Conservation (phyloP, 2,329 filamentous ascomycete species). For the Cladosporium oxysporum region DNA sequence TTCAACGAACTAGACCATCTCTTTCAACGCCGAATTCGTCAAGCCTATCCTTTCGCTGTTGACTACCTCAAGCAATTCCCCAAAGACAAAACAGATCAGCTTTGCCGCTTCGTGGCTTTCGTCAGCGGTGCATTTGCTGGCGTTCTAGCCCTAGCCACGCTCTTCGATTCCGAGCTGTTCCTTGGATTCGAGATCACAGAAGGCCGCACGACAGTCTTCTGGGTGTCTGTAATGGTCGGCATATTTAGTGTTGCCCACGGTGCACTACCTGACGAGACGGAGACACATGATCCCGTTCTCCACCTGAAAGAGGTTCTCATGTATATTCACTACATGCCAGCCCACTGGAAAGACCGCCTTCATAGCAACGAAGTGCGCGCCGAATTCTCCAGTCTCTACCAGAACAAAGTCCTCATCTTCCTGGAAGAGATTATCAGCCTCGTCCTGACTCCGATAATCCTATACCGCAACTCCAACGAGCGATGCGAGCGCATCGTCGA, state of each 20-base stretch:
- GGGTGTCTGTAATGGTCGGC: slow-evolving; percentile 77
- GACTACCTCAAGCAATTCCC: slow-evolving; percentile 95
- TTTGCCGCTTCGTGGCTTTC: slow-evolving; percentile 83
- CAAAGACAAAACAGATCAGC: slow-evolving; percentile 86
- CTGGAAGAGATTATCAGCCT: slow-evolving; percentile 90
- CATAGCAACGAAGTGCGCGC: slow-evolving; percentile 90
- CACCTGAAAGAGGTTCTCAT: slow-evolving; percentile 86
- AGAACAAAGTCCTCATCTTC: slow-evolving; percentile 89
- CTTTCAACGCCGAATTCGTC: slow-evolving; percentile 84
- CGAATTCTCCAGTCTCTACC: slow-evolving; percentile 88
- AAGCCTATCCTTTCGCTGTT: slow-evolving; percentile 91
- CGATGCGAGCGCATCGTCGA: slow-evolving; percentile 93
- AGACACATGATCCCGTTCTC: slow-evolving; percentile 89
- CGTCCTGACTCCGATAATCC: slow-evolving; percentile 83
- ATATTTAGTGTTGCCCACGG: slow-evolving; percentile 83
- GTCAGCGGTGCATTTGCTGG: slow-evolving; percentile 83
- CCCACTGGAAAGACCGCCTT: slow-evolving; percentile 84
- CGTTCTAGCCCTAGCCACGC: slow-evolving; percentile 77
- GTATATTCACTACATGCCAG: slow-evolving; percentile 88
- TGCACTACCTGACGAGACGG: slow-evolving; percentile 78
- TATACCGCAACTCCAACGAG: slow-evolving; percentile 81
- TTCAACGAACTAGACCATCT: slow-evolving; percentile 96
- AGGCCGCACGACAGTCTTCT: slow-evolving; percentile 87
- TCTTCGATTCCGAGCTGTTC: slow-evolving; percentile 90
- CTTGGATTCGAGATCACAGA: slow-evolving; percentile 88